Conservation (phyloP, 768 basidiomycete species). For the Tylopilus plumbeoviolaceoides region DNA sequence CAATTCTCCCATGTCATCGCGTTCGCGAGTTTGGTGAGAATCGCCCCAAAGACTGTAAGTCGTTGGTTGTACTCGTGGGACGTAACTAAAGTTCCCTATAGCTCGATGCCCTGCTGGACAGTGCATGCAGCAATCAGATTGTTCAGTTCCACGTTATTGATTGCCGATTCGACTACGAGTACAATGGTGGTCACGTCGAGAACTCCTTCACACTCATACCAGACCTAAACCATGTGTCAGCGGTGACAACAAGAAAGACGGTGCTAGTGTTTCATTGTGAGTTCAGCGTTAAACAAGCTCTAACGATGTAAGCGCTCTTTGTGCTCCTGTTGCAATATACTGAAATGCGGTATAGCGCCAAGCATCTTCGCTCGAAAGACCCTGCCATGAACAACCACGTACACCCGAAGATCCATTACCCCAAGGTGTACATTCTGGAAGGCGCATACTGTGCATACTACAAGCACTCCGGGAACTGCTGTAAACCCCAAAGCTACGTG, state of each 20-base stretch:
- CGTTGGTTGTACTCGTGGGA: not conserved
- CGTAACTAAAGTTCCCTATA: conserved; percentile 29
- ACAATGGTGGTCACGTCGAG: conserved; percentile 89
- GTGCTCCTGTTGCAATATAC: not conserved
- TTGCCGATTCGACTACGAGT: conserved; percentile 98
- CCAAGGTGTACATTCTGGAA: conserved; percentile 96
- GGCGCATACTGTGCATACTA: conserved; percentile 94
- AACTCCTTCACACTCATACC: conserved; percentile 62
- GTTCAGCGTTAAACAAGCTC: conserved; percentile 92
- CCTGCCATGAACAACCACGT: conserved; percentile 81
- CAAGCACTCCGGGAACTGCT: conserved; percentile 61
- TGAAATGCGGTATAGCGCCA: conserved; percentile 57
- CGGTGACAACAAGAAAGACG: conserved; percentile 74
- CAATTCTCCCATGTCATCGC: conserved; percentile 83
- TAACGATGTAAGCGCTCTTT: conserved; percentile 72
- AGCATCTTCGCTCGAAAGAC: conserved; percentile 88
- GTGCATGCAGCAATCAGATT: conserved; percentile 62
- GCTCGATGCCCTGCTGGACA: conserved; percentile 77
- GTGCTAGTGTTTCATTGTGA: conserved; percentile 97
- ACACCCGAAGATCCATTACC: conserved; percentile 92
- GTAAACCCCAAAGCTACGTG: conserved; percentile 80
- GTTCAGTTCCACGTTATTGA: conserved; percentile 80
- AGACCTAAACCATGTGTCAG: conserved; percentile 70
- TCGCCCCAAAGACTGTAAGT: conserved; percentile 74
- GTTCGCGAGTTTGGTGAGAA: conserved; percentile 94